Conservation (phyloP, 2,329 filamentous ascomycete species). For the Exophiala lecanii-corni region DNA sequence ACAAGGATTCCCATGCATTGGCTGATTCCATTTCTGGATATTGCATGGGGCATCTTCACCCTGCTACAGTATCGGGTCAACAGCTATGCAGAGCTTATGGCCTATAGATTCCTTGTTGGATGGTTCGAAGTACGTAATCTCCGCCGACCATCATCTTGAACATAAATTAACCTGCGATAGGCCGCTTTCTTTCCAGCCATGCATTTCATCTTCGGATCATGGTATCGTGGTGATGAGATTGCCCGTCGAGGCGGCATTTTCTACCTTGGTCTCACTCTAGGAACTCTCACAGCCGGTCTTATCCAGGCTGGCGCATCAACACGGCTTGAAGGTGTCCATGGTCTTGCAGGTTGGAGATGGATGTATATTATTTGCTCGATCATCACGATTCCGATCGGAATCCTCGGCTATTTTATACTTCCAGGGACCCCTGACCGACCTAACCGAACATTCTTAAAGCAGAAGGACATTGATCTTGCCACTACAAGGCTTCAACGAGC, state of each 20-base stretch:
- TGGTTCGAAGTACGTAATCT: conserved; percentile 16
- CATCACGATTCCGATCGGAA: conserved; percentile 44
- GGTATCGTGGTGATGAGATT: conserved; percentile 29
- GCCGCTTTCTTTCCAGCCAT: conserved; percentile 36
- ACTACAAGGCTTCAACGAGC: conserved; percentile 30
- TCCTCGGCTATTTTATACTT: conserved; percentile 36
- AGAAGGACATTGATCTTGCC: conserved; percentile 24
- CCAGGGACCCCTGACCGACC: conserved; percentile 44
- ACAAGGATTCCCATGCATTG: conserved; percentile 45
- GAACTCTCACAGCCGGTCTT: conserved; percentile 52
- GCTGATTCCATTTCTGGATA: conserved; percentile 48
- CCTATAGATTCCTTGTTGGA: conserved; percentile 15
- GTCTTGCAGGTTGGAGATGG: conserved; percentile 51
- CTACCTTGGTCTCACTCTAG: conserved; percentile 33
- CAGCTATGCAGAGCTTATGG: conserved; percentile 29
- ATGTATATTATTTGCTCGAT: conserved; percentile 57
- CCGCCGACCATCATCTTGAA: too few species aligned
- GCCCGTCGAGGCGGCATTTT: conserved; percentile 36
- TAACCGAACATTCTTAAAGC: conserved; percentile 38
- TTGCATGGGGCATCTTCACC: conserved; percentile 54
- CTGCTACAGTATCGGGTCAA: conserved; percentile 49
- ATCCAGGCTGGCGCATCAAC: conserved; percentile 53
- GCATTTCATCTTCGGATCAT: conserved; percentile 24
- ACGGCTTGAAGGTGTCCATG: conserved; percentile 46
- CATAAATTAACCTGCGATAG: conserved; percentile 47